These are phyloP conservation scores for Sclerotinia spermophila DNA, from an alignment of 2,329 filamentous ascomycete genomes.

Conservation along the genomic window DNA sequence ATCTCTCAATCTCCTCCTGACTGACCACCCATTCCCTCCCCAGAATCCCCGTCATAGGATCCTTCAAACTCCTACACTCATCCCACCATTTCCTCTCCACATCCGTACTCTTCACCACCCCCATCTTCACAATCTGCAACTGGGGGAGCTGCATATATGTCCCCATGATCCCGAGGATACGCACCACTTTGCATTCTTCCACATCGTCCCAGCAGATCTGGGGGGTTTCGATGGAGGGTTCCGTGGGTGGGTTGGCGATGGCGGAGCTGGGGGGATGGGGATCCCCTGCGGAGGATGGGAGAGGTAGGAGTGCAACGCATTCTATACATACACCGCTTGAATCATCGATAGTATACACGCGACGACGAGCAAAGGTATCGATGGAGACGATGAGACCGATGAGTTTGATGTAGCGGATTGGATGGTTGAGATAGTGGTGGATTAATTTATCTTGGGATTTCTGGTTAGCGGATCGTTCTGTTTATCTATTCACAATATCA, in stretches of 20 bases:
- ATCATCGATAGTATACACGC: slow-evolving; percentile 60
- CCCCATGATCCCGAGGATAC: slow-evolving; percentile 52
- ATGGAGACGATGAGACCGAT: slow-evolving; percentile 66
- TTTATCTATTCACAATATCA: not conserved
- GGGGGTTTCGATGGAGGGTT: slow-evolving; percentile 51
- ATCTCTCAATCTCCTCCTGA: slow-evolving; percentile 38
- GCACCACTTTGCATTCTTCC: slow-evolving; percentile 53
- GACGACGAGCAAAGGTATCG: slow-evolving; percentile 47
- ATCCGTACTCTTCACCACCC: slow-evolving; percentile 48
- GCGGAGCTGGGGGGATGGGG: not conserved
- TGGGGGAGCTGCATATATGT: slow-evolving; percentile 49
- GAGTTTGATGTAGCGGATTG: slow-evolving; percentile 70
- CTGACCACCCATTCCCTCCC: slow-evolving; percentile 53
- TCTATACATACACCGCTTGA: slow-evolving; percentile 59
- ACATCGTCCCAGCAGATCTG: slow-evolving; percentile 36
- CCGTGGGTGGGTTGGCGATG: slow-evolving; percentile 36
- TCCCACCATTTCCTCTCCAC: slow-evolving; percentile 59
- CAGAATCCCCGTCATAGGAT: slow-evolving; percentile 43
- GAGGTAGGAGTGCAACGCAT: slow-evolving; percentile 30
- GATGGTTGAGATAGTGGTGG: slow-evolving; percentile 68
- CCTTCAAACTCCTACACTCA: slow-evolving; percentile 49
- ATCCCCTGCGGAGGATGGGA: not conserved
- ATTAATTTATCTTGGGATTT: slow-evolving; percentile 49
- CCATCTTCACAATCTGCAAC: slow-evolving; percentile 50
- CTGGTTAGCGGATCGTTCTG: not conserved